Evolutionary conservation across 495 filamentous ascomycete species (phyloP), one percentile per base, ranked within the genome.

Genomic region (Penicillium crystallinum): DNA sequence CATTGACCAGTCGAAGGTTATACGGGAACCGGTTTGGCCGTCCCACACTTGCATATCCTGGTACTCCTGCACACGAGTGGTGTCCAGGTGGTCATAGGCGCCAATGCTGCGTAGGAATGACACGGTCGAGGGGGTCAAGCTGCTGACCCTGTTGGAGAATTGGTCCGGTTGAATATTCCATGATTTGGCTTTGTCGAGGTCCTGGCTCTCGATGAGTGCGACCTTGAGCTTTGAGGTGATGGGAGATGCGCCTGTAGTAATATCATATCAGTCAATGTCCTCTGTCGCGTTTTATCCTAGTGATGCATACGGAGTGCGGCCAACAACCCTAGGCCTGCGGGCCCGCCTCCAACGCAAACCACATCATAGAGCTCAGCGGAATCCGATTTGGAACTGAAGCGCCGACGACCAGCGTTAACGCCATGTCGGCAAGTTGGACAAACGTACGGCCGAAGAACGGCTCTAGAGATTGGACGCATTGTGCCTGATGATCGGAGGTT

Each of bases 21-120:
- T 95, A 40, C 83, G 79, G 33, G 91, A 86, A 47, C 81, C 88
- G 14, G 87, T 86, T 48, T 96, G 83, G 48, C 93, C 93, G 69
- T 99, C 93, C 93, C 93, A 99, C 9, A 98, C 92, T 56, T 85
- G 73, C 93, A 99, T 99, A 54, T 89, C 86, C 37, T 92, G 81
- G 67, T 97, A 99, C 2, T 81, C 74, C 68, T 96, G 91, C 12
- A 91, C 79, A n/a, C 95, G 79, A 3, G 77, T 69, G 8, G 63
- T 61, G 47, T 87, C 76, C 23, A 95, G 64, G 59, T 91, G 81
- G n/a, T 76, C 68, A 92, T 92, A 99, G 7, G 87, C 93, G 17
- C 91, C 92, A 47, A 93, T 91, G n/a, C 68, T 66, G 31, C 82
- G 75, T 49, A 90, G 71, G 58, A 88, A 95, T 0, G 69, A 71